A percentile compares a stretch with the other conserved stretches of the same genome.
Conservation (phyloP, 164 flowering plant genomes). For the Vitis rupestris region DNA sequence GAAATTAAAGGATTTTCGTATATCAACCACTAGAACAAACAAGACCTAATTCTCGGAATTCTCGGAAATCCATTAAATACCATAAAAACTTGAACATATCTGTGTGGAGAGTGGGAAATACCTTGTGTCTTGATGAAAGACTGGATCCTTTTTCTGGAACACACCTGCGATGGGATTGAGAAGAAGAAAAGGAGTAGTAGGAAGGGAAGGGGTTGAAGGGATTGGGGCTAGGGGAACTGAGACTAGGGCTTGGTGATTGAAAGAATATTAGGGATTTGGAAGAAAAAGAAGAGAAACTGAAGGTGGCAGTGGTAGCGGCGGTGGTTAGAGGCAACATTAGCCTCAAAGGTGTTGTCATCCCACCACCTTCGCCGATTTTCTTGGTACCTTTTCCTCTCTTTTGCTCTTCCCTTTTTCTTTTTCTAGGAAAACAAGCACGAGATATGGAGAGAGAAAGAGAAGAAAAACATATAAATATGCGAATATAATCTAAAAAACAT, state of each 20-base stretch:
- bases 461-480: neutral
- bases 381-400: neutral
- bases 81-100: too few relatives aligned
- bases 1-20: neutral
- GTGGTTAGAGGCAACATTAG: constrained; percentile 19
- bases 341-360: constrained; percentile 20
- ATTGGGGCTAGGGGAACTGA: constrained; percentile 3
- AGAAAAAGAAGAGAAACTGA: constrained; percentile 3
- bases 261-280: constrained; percentile 6
- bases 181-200: neutral
- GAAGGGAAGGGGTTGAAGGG: neutral
- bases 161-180: too few relatives aligned
- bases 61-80: too few relatives aligned
- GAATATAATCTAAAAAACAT: neutral
- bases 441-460: too few relatives aligned
- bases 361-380: neutral
- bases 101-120: too few relatives aligned
- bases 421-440: too few relatives aligned
- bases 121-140: too few relatives aligned
- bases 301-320: neutral
- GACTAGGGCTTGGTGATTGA: constrained; percentile 7
- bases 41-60: neutral
- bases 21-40: neutral
- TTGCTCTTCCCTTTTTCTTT: neutral
- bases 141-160: too few relatives aligned